Percentiles rank a stretch among this genome's conserved stretches.
Evolutionary conservation across 1,284 basidiomycete species (phyloP).

Genomic region (Lentinula novae-zelandiae): DNA sequence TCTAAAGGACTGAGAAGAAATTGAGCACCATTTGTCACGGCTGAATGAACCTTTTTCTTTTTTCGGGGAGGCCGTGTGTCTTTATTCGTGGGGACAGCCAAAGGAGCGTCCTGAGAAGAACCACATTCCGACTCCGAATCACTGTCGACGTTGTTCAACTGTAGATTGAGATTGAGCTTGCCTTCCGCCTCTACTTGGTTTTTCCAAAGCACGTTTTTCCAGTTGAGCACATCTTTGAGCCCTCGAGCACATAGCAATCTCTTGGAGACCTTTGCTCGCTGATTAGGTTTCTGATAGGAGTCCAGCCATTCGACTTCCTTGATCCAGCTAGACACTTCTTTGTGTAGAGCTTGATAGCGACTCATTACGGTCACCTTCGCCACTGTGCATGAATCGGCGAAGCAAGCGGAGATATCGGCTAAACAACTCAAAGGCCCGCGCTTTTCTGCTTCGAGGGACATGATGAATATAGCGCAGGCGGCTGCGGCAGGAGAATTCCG

Average conservation of each 20-base stretch:
- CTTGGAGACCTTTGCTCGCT: conserved; percentile 55
- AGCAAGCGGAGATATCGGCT: conserved; percentile 47
- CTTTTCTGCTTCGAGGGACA: conserved; percentile 65
- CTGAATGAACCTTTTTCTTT: conserved; percentile 39
- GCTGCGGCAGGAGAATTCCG: conserved; percentile 44
- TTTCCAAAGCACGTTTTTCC: conserved; percentile 56
- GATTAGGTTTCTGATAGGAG: conserved; percentile 38
- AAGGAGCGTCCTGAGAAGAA: conserved; percentile 6
- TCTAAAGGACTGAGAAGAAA: conserved; percentile 55
- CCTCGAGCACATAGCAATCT: conserved; percentile 59
- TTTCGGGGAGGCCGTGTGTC: conserved; percentile 28
- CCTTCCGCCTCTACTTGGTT: conserved; percentile 31
- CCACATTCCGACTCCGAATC: conserved; percentile 7
- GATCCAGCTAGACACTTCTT: conserved; percentile 56
- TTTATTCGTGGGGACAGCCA: conserved; percentile 1
- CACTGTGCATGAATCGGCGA: conserved; percentile 48
- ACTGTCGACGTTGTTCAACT: conserved; percentile 25
- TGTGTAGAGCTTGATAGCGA: conserved; percentile 63
- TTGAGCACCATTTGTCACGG: conserved; percentile 42
- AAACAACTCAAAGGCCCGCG: conserved; percentile 52
- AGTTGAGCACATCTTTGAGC: conserved; percentile 64
- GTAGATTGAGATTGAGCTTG: conserved; percentile 35
- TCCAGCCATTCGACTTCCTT: conserved; percentile 67
- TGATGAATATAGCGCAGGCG: conserved; percentile 66
- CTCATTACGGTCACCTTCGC: conserved; percentile 55